Conservation (phyloP, 2,329 filamentous ascomycete species). For the Verticillium isaacii region DNA sequence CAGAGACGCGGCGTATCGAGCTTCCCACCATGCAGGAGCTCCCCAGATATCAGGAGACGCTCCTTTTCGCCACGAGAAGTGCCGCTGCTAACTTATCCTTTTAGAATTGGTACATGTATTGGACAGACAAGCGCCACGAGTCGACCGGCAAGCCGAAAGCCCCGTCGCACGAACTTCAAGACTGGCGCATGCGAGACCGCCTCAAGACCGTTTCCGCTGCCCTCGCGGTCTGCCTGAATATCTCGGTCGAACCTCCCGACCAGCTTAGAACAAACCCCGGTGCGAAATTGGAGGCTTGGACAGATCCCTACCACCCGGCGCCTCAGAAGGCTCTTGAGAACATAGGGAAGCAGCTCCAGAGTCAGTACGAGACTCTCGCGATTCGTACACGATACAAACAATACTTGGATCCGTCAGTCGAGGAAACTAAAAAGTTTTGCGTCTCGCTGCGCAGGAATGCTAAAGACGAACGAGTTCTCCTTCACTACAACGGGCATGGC, state of each 20-base stretch:
- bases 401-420: conserved; percentile 91
- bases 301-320: conserved; percentile 78
- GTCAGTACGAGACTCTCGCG: conserved; percentile 92
- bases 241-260: conserved; percentile 95
- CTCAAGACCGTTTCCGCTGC: conserved; percentile 96
- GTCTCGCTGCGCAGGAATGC: conserved; percentile 85
- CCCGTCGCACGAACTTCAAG: conserved; percentile 63
- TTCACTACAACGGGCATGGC: conserved; percentile 98
- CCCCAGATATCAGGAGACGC: background rate
- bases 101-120: conserved; percentile 99
- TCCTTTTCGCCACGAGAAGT: conserved; percentile 1
- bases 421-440: conserved; percentile 96
- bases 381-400: conserved; percentile 97
- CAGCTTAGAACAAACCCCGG: conserved; percentile 93
- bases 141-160: conserved; percentile 83
- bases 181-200: conserved; percentile 96
- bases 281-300: conserved; percentile 94
- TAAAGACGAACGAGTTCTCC: conserved; percentile 92
- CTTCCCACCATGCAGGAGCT: background rate
- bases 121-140: conserved; percentile 95
- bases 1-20: background rate
- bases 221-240: conserved; percentile 90
- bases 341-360: conserved; percentile 93
- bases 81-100: background rate
- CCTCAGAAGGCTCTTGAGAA: conserved; percentile 84